These are phyloP conservation scores for Sclerospora graminicola DNA, from an alignment of 352 stramenopile genomes.

Conservation along the genomic window DNA sequence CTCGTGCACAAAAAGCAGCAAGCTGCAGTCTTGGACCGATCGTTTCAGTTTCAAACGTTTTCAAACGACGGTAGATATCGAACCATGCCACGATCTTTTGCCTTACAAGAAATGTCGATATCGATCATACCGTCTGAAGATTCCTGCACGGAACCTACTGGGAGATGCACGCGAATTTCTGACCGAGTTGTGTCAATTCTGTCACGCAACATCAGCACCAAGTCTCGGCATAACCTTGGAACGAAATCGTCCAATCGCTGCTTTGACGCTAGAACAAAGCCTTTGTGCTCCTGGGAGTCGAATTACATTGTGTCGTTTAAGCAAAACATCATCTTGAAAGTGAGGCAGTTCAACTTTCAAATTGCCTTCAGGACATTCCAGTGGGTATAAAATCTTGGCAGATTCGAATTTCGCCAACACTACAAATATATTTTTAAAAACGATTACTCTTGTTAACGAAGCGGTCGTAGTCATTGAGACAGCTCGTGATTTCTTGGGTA, in stretches of 20 bases:
- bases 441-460: constrained; percentile 11
- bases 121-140: constrained; percentile 11
- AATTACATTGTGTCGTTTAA: constrained; percentile 19
- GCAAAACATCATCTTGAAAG: no score
- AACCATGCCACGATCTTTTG: constrained; percentile 6
- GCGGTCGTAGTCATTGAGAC: constrained; percentile 10
- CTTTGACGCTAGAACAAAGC: constrained; percentile 21
- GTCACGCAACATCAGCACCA: constrained; percentile 22
- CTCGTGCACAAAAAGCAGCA: neutral
- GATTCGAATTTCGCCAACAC: constrained; percentile 38
- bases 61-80: no score
- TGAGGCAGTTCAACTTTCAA: constrained; percentile 34
- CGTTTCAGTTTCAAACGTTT: no score
- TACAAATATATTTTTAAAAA: neutral
- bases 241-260: constrained; percentile 37
- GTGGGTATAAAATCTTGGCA: constrained; percentile 20
- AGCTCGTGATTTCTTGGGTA: constrained; percentile 5
- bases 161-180: constrained; percentile 22
- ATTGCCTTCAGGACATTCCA: constrained; percentile 1
- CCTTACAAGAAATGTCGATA: constrained; percentile 4
- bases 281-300: constrained; percentile 25
- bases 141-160: constrained; percentile 18
- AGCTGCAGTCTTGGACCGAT: neutral
- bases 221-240: constrained; percentile 25
- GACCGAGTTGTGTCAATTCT: constrained; percentile 3